Evolutionary conservation across 495 filamentous ascomycete species (phyloP), one percentile per base, ranked within the genome.

Genomic region (Bathelium albidoporum): DNA sequence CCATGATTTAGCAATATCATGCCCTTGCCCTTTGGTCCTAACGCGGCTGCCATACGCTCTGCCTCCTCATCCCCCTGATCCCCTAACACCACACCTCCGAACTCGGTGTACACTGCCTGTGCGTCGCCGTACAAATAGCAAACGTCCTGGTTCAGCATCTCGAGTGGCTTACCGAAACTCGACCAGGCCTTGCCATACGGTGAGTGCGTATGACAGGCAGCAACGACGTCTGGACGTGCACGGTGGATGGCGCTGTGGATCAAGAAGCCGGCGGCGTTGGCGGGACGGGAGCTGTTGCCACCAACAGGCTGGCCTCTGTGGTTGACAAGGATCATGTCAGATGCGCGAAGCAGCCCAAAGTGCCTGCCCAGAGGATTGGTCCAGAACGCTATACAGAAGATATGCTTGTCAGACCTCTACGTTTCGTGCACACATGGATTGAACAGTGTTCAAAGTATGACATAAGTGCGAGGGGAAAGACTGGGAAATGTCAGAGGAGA

Each of bases 301-400:
- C 75, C 75, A 10, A 77, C 67, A 4, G 70, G 72, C 18, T 73
- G 67, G 12, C 75, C 75, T 28, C 70, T 67, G 60, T 73, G 73
- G 65, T 77, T 70, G 2, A 77, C 70, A 2, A 74, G 67, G 5
- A 77, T 69, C 75, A 77, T 77, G 44, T 77, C 75, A 4, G 61
- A 66, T 10, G 75, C 69, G 39, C 72, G 74, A 16, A 77, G 68
- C 44, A 71, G 58, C 9, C 66, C 75, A 44, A 76, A 77, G 61
- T 76, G 74, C 22, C 62, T 55, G 14, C 70, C 75, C 1, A 77
- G 68, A 2, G 73, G 74, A 60, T 76, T 87, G 73, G 85, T 85
- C 85, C 85, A 88, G 77, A 88, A 85, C 7, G 32, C 32, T 60
- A 31, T 34, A 18, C 2, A 5, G 26, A 36, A 26, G 36, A 11